Conservation (phyloP, 805 yeast species). For the Pichia scutulata region DNA sequence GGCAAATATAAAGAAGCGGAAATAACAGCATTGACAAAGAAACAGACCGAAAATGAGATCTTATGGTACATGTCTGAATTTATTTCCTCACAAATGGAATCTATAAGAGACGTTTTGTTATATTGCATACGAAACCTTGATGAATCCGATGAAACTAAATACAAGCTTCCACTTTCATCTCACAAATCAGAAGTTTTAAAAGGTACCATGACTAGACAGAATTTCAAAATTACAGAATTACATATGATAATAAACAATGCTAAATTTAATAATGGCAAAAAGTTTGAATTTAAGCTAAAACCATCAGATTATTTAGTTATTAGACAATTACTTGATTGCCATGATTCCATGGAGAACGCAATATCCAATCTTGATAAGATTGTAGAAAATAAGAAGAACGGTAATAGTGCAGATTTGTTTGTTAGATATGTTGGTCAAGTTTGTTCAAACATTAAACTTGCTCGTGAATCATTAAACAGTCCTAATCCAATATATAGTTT, state of each 20-base stretch:
- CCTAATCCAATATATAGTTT: conserved; percentile 51
- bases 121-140: conserved; percentile 34
- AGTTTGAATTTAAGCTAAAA: conserved; percentile 32
- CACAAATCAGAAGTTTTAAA: conserved; percentile 48
- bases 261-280: conserved; percentile 34
- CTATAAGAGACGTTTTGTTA: conserved; percentile 35
- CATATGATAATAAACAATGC: conserved; percentile 32
- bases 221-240: conserved; percentile 44
- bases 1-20: conserved; percentile 1
- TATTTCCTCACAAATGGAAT: conserved; percentile 41
- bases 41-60: conserved; percentile 26
- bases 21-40: conserved; percentile 3
- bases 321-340: conserved; percentile 33
- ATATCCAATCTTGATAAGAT: conserved; percentile 35
- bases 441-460: conserved; percentile 27
- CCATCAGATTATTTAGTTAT: conserved; percentile 31
- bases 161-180: conserved; percentile 52
- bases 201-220: conserved; percentile 53
- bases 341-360: conserved; percentile 34
- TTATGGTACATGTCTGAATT: conserved; percentile 42
- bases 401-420: conserved; percentile 18
- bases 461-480: conserved; percentile 34
- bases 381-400: conserved; percentile 12
- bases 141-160: conserved; percentile 31
- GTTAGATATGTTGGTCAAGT: conserved; percentile 20